Evolutionary conservation across 169 alveolate species (phyloP).

Genomic region (Theileria sp.): DNA sequence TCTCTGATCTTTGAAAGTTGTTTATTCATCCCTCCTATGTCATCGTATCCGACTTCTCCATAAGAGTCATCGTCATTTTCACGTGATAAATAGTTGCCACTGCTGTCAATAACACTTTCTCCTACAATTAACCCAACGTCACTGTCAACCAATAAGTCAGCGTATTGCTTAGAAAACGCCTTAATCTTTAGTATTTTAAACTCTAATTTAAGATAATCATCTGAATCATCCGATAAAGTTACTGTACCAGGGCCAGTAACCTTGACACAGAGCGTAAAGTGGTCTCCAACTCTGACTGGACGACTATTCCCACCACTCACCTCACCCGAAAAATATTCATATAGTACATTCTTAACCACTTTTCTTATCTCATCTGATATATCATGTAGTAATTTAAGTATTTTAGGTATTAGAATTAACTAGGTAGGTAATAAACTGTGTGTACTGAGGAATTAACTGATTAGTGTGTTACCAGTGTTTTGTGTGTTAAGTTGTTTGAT

Average conservation of each 20-base stretch:
- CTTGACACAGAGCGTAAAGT: conserved; percentile 41
- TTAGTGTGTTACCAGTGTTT: not conserved
- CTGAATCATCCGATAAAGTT: conserved; percentile 26
- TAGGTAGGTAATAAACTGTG: too few relatives aligned
- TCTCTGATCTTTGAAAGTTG: conserved; percentile 78
- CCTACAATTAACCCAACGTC: conserved; percentile 59
- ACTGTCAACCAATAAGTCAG: conserved; percentile 43
- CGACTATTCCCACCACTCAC: conserved; percentile 40
- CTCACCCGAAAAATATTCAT: conserved; percentile 55
- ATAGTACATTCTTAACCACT: conserved; percentile 48
- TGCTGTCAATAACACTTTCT: conserved; percentile 53
- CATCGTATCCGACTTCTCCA: conserved; percentile 77
- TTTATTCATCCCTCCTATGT: conserved; percentile 76
- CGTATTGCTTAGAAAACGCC: conserved; percentile 33
- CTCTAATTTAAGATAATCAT: conserved; percentile 58
- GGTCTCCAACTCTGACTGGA: conserved; percentile 66
- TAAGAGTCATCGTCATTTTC: conserved; percentile 69
- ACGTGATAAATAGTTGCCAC: conserved; percentile 57
- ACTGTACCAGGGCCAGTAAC: conserved; percentile 33
- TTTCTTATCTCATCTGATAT: not conserved
- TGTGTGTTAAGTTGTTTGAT: conserved; percentile 12
- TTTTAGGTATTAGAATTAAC: not conserved
- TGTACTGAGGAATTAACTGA: too few relatives aligned
- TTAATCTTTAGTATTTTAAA: conserved; percentile 66
- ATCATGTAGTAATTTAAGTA: not conserved